Conservation (phyloP, 2,329 filamentous ascomycete genomes). For the Colletotrichum horii region DNA sequence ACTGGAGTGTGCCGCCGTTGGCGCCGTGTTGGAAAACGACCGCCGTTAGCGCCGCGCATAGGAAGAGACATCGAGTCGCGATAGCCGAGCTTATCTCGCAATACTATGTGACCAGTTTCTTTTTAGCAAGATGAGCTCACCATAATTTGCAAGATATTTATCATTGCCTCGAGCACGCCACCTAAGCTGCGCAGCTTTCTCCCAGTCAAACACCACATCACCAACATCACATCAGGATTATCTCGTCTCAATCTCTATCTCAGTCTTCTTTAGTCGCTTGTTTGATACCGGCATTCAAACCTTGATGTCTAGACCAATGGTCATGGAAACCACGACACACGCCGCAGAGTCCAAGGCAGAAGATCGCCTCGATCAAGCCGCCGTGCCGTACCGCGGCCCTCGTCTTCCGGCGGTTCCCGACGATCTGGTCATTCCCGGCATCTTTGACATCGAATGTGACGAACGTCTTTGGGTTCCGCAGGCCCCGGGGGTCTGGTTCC, state of each 20-base stretch:
- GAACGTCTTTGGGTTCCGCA: constrained; percentile 37
- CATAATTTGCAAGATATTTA: background rate
- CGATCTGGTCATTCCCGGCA: constrained; percentile 28
- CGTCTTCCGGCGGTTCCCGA: constrained; percentile 25
- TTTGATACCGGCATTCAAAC: background rate
- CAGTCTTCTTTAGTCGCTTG: background rate
- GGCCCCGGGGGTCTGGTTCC: constrained; percentile 33
- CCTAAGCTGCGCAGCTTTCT: background rate
- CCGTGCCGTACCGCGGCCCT: background rate
- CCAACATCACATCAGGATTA: background rate
- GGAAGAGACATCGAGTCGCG: background rate
- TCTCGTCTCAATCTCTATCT: background rate
- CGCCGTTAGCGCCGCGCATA: background rate
- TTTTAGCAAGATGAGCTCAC: background rate
- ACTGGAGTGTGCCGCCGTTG: background rate
- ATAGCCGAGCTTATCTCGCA: background rate
- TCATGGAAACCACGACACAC: background rate
- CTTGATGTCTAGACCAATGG: background rate
- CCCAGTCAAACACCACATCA: background rate
- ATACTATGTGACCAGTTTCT: rapidly evolving
- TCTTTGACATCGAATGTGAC: constrained; percentile 31
- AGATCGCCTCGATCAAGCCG: background rate
- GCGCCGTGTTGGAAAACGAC: rapidly evolving
- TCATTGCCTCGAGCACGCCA: background rate
- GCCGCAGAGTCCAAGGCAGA: background rate